Conservation (phyloP, 805 yeast genomes). For the Hanseniaspora taiwanica region DNA sequence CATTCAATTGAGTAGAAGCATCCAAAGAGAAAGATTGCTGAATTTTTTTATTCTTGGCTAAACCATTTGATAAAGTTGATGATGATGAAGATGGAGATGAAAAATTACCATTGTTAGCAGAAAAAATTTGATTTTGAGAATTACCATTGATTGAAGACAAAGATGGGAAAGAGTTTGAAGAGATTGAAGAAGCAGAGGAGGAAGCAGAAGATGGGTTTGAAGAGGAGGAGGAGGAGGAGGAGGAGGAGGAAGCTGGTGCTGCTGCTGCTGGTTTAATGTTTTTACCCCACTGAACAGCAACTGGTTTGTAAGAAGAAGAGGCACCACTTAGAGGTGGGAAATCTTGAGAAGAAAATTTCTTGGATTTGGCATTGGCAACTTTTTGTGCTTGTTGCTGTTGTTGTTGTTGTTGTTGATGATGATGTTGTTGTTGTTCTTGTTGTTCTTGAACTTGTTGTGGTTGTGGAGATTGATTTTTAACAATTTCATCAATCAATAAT, state of each 20-base stretch:
- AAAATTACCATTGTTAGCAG: conserved; percentile 1
- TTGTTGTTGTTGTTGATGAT: background rate
- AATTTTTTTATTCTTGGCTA: conserved; percentile 43
- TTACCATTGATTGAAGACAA: conserved; percentile 7
- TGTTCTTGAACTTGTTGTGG: background rate
- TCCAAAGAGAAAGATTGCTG: conserved; percentile 74
- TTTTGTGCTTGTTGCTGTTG: background rate
- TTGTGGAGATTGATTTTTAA: background rate
- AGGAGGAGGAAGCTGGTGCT: conserved; percentile 11
- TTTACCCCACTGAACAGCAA: conserved; percentile 32
- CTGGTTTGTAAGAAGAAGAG: conserved; percentile 21
- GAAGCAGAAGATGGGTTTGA: conserved; percentile 13
- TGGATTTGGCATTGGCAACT: conserved; percentile 7
- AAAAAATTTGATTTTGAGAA: conserved; percentile 3
- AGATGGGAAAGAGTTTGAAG: conserved; percentile 4
- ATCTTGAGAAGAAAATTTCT: conserved; percentile 28
- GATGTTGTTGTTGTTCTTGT: background rate
- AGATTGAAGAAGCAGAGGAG: conserved; percentile 8
- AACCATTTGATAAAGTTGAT: conserved; percentile 24
- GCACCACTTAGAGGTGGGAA: conserved; percentile 60
- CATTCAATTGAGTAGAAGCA: conserved; percentile 51
- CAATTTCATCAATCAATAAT: conserved; percentile 1
- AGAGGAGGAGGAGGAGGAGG: conserved; percentile 8
- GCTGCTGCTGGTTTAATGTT: conserved; percentile 30
- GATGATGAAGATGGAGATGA: conserved; percentile 13